Evolutionary conservation across 108 stramenopile genomes (phyloP).

Genomic region (Hondaea fermentalgiana): DNA sequence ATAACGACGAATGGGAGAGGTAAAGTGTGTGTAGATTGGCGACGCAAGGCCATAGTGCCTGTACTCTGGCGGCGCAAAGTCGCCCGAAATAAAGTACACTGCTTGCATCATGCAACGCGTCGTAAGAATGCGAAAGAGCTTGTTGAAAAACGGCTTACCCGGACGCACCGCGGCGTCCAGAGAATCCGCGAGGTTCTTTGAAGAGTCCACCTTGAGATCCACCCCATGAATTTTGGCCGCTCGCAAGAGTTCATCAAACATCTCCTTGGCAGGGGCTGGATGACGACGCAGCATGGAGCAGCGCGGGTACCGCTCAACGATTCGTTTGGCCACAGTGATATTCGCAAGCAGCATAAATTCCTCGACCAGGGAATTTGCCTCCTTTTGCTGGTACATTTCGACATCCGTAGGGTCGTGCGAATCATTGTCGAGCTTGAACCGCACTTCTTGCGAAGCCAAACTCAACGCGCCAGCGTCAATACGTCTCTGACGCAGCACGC

Average conservation of each 20-base stretch:
- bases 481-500: slow-evolving; percentile 33
- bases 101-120: slow-evolving; percentile 76
- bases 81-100: slow-evolving; percentile 89
- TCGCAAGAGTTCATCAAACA: slow-evolving; percentile 84
- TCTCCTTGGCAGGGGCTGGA: slow-evolving; percentile 80
- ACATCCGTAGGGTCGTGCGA: slow-evolving; percentile 95
- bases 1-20: slow-evolving; percentile 96
- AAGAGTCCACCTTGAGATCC: slow-evolving; percentile 75
- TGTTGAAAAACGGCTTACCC: slow-evolving; percentile 79
- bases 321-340: slow-evolving; percentile 89
- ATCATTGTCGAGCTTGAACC: slow-evolving; percentile 89
- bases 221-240: slow-evolving; percentile 68
- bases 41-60: slow-evolving; percentile 95
- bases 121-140: slow-evolving; percentile 85
- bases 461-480: slow-evolving; percentile 92
- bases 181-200: slow-evolving; percentile 81
- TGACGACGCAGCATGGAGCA: slow-evolving; percentile 87
- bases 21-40: slow-evolving; percentile 99
- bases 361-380: slow-evolving; percentile 86
- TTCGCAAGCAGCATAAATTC: slow-evolving; percentile 99
- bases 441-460: slow-evolving; percentile 91
- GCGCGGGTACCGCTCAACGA: slow-evolving; percentile 75
- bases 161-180: slow-evolving; percentile 71
- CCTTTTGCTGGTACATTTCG: slow-evolving; percentile 71
- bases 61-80: slow-evolving; percentile 47